These are phyloP conservation scores for Mucor piriformis DNA, from an alignment of 371 early-diverging fungal genomes.

Conservation along the genomic window DNA sequence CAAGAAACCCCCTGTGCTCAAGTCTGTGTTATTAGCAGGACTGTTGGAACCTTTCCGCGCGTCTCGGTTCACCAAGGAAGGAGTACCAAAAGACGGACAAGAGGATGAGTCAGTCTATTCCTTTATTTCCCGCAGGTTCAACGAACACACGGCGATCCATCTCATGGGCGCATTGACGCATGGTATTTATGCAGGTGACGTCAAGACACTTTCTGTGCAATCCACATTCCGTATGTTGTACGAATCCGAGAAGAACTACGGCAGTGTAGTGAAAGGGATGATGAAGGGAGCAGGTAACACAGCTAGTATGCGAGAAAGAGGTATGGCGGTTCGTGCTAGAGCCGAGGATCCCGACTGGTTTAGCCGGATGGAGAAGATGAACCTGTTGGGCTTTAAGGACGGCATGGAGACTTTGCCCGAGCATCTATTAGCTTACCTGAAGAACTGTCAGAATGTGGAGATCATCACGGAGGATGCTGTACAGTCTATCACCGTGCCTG, in stretches of 20 bases:
- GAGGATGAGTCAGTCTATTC: constrained; percentile 54
- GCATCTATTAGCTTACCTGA: constrained; percentile 55
- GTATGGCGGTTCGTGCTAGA: constrained; percentile 41
- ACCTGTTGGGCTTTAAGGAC: constrained; percentile 79
- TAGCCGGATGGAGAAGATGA: constrained; percentile 60
- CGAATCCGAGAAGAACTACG: constrained; percentile 68
- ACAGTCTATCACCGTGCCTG: constrained; percentile 33
- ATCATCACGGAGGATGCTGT: constrained; percentile 50
- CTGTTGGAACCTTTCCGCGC: constrained; percentile 67
- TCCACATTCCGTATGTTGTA: constrained; percentile 73
- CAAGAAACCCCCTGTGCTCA: constrained; percentile 55
- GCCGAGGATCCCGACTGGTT: constrained; percentile 60
- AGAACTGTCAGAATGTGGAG: constrained; percentile 52
- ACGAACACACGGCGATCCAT: constrained; percentile 43
- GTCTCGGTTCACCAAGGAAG: constrained; percentile 76
- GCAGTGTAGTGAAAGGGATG: constrained; percentile 59
- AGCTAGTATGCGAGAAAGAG: constrained; percentile 40
- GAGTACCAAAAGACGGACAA: constrained; percentile 31
- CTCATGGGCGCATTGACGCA: constrained; percentile 88
- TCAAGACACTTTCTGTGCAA: constrained; percentile 70
- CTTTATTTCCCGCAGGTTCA: constrained; percentile 80
- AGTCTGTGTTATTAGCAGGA: constrained; percentile 46
- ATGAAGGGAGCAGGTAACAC: constrained; percentile 40
- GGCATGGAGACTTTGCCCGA: constrained; percentile 79
- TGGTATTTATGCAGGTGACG: constrained; percentile 94